Percentiles rank a stretch among this genome's conserved stretches.
These are phyloP conservation scores for Lactarius evosmus DNA, from an alignment of 768 basidiomycete genomes.

Conservation along the genomic window DNA sequence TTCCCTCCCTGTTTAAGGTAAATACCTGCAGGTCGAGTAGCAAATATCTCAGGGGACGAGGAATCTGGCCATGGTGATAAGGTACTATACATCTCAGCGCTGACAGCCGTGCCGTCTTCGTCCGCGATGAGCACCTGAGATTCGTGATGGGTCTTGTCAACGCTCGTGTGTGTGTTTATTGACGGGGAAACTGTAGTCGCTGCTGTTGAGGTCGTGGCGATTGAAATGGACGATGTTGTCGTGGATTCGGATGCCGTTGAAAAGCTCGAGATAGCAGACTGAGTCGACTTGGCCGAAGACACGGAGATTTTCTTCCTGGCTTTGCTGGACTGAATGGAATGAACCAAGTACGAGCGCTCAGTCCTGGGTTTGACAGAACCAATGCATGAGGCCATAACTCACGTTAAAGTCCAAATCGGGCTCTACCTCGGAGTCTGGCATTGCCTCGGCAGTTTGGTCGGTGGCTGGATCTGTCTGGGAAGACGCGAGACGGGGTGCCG, in stretches of 20 bases:
- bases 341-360: neutral
- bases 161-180: neutral
- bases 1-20: slow-evolving; percentile 7
- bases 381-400: neutral
- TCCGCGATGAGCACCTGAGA: slow-evolving; percentile 18
- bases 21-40: slow-evolving; percentile 4
- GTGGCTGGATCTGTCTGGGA: neutral
- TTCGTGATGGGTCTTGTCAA: neutral
- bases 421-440: slow-evolving; percentile 26
- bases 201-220: slow-evolving; percentile 13
- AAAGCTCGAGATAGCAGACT: slow-evolving; percentile 9
- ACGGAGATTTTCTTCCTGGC: slow-evolving; percentile 25
- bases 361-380: neutral
- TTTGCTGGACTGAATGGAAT: slow-evolving; percentile 13
- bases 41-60: neutral
- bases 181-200: slow-evolving; percentile 23
- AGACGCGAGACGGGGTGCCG: neutral
- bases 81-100: neutral
- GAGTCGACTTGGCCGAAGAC: slow-evolving; percentile 15
- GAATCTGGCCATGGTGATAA: slow-evolving; percentile 4
- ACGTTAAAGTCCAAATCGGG: slow-evolving; percentile 26
- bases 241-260: slow-evolving; percentile 19
- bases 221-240: slow-evolving; percentile 16
- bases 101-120: slow-evolving; percentile 7
- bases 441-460: slow-evolving; percentile 13